Base-by-base conservation (phyloP, 2,329 filamentous ascomycete species). In the Ophiostoma triangulosporum region DNA sequence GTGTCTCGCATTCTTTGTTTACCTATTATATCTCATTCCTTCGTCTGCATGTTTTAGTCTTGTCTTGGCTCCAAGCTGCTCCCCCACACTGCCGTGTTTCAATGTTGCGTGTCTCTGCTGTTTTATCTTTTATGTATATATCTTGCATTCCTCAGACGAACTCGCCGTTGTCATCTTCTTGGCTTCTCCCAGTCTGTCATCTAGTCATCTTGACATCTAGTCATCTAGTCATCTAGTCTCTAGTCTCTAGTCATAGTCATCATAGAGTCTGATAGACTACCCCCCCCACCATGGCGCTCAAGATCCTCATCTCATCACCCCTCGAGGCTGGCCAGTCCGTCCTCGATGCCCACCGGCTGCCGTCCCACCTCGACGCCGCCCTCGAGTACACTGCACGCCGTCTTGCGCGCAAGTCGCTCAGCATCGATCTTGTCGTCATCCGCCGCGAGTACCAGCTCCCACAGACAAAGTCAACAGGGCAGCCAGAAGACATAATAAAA, bases 271-370 rank as follows among this genome's bases (percentile, higher is more conserved):
- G n/a, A n/a, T n/a, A n/a, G n/a, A n/a, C n/a, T 12, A 35, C 26
- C 40, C 7, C 32, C 4, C 12, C 22, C 35, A 36, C 14, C 36
- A 56, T 75, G 70, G 62, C 70, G 36, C 69, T 76, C 62, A 83
- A 80, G 66, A 68, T 72, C 53, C 70, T 68, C 54, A 83, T 83
- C 60, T 83, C 80, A 1, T 74, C 77, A 50, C 80, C 80, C 14
- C 72, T 84, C 54, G 80, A 83, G 69, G 79, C 80, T 27, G 79
- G 79, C 17, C 68, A 69, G 40, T 82, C 79, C 20, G 69, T 83
- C 53, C 73, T 81, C 56, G 76, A 81, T 60, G 68, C 70, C 32
- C 72, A 79, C 58, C 73, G 75, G 55, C 70, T 83, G n/a, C 78
- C 80, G 2, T 65, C 71, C n/a, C 69, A 72, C 43, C 63, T 83